Conservation (phyloP, 306 rosid genomes). For the Dicorynia guianensis region DNA sequence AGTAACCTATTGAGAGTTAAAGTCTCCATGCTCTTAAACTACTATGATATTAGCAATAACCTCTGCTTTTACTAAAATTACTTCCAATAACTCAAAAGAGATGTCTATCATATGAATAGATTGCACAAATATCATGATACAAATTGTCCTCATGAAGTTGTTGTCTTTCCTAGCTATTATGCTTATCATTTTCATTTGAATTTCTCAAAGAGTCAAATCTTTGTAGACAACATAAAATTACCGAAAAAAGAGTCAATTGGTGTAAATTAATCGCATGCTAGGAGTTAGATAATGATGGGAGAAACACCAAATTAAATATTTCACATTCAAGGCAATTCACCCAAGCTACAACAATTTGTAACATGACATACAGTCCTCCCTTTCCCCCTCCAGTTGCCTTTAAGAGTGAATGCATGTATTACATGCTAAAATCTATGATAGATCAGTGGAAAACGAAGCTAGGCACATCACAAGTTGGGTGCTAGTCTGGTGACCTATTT, state of each 20-base stretch:
- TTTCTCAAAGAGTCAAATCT: too few relatives aligned
- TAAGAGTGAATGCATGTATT: too few relatives aligned
- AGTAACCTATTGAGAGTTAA: not conserved
- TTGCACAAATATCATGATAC: too few relatives aligned
- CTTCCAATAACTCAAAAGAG: slow-evolving; percentile 1
- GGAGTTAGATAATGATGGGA: not conserved
- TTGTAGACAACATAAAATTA: not conserved
- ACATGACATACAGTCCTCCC: slow-evolving; percentile 78
- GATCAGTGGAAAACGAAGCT: too few relatives aligned
- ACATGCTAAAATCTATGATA: too few relatives aligned
- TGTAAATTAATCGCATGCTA: not conserved
- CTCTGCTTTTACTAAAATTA: not conserved
- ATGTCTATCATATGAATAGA: too few relatives aligned
- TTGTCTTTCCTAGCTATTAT: too few relatives aligned
- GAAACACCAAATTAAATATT: not conserved
- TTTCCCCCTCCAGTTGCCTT: slow-evolving; percentile 76
- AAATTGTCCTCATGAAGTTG: too few relatives aligned
- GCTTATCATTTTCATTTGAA: too few relatives aligned
- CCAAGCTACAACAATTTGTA: slow-evolving; percentile 53
- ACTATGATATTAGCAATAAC: not conserved
- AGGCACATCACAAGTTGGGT: too few relatives aligned
- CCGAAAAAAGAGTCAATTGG: not conserved
- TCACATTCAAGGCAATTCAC: not conserved
- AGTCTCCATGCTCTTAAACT: not conserved
- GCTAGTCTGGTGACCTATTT: too few relatives aligned